phyloP scores from a whole-genome alignment of 257 asterid genomes.

The Scutellaria baicalensis region DNA sequence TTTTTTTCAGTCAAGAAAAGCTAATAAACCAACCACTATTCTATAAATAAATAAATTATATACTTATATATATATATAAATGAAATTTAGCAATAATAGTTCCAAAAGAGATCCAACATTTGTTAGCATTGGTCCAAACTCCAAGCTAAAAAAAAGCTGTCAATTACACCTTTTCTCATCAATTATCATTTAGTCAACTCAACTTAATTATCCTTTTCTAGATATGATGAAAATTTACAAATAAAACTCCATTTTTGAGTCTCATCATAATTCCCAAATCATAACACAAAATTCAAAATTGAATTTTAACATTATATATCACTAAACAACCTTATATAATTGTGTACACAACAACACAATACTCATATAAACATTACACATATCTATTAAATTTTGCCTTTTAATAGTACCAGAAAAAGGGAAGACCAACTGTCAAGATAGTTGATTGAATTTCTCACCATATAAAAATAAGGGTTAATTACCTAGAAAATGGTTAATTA shows the following conservation, averaged over 20 bases:
- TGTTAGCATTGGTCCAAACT: not conserved
- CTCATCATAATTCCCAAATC: no score
- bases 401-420: not conserved
- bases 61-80: not conserved
- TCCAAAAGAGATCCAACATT: not conserved
- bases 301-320: no score
- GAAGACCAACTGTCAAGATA: not conserved
- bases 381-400: no score
- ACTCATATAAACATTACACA: no score
- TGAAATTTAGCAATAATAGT: no score
- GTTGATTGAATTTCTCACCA: no score
- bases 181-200: slow-evolving; percentile 8
- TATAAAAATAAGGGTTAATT: no score
- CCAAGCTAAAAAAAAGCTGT: slow-evolving; percentile 9
- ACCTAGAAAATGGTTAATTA: no score
- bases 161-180: slow-evolving; percentile 10
- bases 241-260: no score
- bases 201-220: not conserved
- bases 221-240: not conserved
- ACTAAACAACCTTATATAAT: no score
- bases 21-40: not conserved
- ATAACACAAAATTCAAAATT: no score
- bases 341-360: no score
- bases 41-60: not conserved
- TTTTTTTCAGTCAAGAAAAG: not conserved